These are phyloP conservation scores for Begonia masoniana DNA, from an alignment of 306 rosid genomes.

Conservation along the genomic window DNA sequence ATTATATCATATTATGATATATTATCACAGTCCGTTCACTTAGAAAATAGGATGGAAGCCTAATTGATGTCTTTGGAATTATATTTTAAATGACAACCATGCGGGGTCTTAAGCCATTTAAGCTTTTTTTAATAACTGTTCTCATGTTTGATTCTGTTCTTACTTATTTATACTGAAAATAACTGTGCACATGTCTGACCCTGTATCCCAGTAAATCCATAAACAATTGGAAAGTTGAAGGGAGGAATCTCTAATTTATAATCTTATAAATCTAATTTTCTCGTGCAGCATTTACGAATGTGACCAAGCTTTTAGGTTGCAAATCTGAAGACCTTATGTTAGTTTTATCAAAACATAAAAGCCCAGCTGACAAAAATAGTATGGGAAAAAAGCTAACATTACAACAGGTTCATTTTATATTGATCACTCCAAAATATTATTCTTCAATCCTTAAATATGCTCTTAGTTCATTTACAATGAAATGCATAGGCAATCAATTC, in stretches of 20 bases:
- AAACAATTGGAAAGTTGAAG: too few relatives aligned
- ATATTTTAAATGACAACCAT: too few relatives aligned
- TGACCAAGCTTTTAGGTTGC: constrained; percentile 74
- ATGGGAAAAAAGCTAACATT: constrained; percentile 44
- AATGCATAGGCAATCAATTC: constrained; percentile 58
- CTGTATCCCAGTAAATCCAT: too few relatives aligned
- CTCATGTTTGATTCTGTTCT: too few relatives aligned
- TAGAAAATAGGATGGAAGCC: too few relatives aligned
- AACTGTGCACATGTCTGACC: too few relatives aligned
- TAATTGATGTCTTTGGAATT: too few relatives aligned
- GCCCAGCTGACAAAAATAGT: constrained; percentile 46
- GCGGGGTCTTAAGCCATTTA: too few relatives aligned
- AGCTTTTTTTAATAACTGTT: too few relatives aligned
- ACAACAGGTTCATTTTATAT: constrained; percentile 50
- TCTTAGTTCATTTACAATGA: constrained; percentile 4
- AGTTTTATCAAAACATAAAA: constrained; percentile 42
- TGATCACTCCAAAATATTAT: constrained; percentile 4
- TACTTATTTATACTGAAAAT: too few relatives aligned
- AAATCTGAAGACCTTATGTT: constrained; percentile 46
- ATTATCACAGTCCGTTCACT: too few relatives aligned
- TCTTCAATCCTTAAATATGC: constrained; percentile 4
- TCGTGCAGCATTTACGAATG: constrained; percentile 52
- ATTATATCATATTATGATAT: too few relatives aligned
- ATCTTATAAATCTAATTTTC: constrained; percentile 5
- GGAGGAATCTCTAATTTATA: neutral